Evolutionary conservation across 768 basidiomycete species (phyloP), one percentile per base, ranked within the genome.

Genomic region (Pleurotus citrinopileatus): DNA sequence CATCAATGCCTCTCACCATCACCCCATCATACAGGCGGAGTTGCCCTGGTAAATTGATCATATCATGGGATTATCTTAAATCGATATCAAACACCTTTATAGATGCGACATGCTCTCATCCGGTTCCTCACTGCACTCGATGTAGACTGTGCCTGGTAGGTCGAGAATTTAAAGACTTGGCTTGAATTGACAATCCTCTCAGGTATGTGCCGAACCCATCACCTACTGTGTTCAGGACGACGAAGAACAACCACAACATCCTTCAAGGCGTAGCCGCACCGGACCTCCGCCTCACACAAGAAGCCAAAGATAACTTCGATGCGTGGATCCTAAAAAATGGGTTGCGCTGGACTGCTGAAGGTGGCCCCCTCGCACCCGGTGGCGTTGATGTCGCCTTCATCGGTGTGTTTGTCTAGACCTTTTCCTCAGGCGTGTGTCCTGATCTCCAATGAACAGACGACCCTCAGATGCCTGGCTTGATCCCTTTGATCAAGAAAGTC

Each of bases 221-320:
- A 42, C 93, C 94, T 1, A 82, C 80, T 58, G 90, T 96, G 34
- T 96, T 95, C 81, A 85, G 93, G 59, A 93, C 89, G 57, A 95
- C 93, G 59, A 91, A 91, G 78, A 91, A 92, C 90, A 92, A 92
- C 76, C 91, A 93, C 81, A 93, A 93, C 72, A 92, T 91, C 65
- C 77, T 96, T 20, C 94, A 97, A 82, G 94, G 94, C 57, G 94
- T 97, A 47, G 89, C 94, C 1, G 70, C 83, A 10, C 84, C 88
- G 7, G 82, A 82, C 56, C 78, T 92, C 46, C 87, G 90, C 56
- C 80, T 97, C 42, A 87, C 84, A 0, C 78, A 87, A 58, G 84
- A 86, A 53, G 85, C 87, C 48, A 91, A 93, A 72, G 83, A 84
- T 54, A 81, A 77, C 53, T 92, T 92, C 60, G 89, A 90, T 60